These are phyloP conservation scores for Steccherinum ochraceum DNA, from an alignment of 768 basidiomycete genomes.

Conservation along the genomic window DNA sequence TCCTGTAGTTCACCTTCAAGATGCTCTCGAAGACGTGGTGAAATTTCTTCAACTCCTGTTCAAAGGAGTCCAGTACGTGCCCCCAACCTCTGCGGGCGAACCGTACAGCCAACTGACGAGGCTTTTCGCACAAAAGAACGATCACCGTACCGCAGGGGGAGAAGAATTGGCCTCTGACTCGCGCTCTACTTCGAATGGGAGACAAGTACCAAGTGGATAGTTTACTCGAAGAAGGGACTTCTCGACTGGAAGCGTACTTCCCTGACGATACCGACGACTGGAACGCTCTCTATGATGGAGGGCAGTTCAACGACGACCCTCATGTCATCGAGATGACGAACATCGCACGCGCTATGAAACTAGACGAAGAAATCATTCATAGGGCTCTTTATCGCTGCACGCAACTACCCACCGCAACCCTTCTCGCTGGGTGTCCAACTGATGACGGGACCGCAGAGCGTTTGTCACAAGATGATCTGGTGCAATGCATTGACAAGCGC, in stretches of 20 bases:
- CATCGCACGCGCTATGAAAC: not conserved
- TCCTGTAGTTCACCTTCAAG: slow-evolving; percentile 13
- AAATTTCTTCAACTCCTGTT: not conserved
- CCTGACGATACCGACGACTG: not conserved
- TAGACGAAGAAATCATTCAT: not conserved
- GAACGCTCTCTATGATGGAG: not conserved
- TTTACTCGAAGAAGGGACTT: not conserved
- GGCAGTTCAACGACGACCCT: not conserved
- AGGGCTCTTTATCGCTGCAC: not conserved
- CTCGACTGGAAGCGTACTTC: not conserved
- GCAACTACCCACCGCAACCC: not conserved
- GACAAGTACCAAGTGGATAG: not conserved
- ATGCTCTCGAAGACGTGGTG: not conserved
- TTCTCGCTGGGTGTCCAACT: not conserved
- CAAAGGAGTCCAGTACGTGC: not conserved
- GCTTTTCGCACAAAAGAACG: not conserved
- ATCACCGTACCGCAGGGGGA: not conserved
- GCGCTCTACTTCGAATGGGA: not conserved
- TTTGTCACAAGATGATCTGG: not conserved
- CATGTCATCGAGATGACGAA: not conserved
- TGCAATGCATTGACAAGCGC: too few species aligned
- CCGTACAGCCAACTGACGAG: not conserved
- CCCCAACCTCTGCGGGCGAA: not conserved
- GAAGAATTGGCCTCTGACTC: not conserved
- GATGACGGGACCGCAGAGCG: not conserved